Conservation (phyloP, 345 rosid species). For the Populus davidiana region DNA sequence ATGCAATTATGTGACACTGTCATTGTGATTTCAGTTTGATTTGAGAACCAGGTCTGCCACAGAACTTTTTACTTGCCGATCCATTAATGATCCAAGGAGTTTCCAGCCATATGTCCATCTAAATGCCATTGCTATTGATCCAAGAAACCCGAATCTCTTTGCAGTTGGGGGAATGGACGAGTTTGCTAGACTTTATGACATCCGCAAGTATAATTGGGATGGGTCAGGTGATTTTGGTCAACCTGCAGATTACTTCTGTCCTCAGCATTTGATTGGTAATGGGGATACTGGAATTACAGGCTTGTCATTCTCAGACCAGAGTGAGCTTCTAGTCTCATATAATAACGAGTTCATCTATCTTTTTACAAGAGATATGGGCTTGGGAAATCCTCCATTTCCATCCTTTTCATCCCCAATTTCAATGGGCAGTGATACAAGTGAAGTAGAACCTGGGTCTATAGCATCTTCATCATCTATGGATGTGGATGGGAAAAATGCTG, state of each 20-base stretch:
- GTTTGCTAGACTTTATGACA: constrained; percentile 79
- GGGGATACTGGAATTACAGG: constrained; percentile 70
- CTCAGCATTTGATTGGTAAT: constrained; percentile 64
- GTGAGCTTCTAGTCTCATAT: constrained; percentile 88
- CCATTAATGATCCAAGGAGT: constrained; percentile 36
- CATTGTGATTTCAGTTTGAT: constrained; percentile 67
- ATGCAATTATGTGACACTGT: constrained; percentile 12
- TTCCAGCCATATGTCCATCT: constrained; percentile 40
- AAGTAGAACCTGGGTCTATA: constrained; percentile 22
- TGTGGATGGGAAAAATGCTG: constrained; percentile 28
- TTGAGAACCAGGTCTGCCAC: constrained; percentile 61
- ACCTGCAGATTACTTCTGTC: constrained; percentile 66
- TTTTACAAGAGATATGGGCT: constrained; percentile 68
- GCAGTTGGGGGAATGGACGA: constrained; percentile 80
- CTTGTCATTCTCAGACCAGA: constrained; percentile 80
- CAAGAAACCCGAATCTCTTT: constrained; percentile 70
- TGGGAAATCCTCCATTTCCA: constrained; percentile 50
- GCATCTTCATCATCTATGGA: constrained; percentile 23
- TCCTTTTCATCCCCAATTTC: constrained; percentile 28
- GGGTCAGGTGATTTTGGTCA: constrained; percentile 50
- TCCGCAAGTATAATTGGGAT: constrained; percentile 63
- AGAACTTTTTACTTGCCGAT: constrained; percentile 65
- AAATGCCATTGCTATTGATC: constrained; percentile 76
- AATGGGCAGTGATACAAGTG: constrained; percentile 32
- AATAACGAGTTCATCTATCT: constrained; percentile 73